Evolutionary conservation across 306 rosid genomes (phyloP).

Genomic region (Cucumis hystrix): DNA sequence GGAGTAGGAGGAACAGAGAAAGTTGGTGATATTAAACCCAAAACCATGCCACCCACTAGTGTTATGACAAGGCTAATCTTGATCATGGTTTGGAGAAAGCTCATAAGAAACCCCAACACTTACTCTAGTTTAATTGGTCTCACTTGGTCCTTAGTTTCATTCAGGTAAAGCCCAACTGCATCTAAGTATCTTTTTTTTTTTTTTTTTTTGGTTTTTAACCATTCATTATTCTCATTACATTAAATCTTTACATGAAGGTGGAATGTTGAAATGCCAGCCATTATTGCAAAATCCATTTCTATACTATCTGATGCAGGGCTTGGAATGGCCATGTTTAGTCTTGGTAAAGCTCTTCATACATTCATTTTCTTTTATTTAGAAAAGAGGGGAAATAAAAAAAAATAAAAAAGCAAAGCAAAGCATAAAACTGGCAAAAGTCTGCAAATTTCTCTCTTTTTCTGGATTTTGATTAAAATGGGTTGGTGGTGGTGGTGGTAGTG

Average conservation of each 20-base stretch:
- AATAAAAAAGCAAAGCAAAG: background rate
- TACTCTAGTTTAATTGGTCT: conserved; percentile 77
- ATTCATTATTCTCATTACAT: background rate
- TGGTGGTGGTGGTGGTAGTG: conserved; percentile 4
- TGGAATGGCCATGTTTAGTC: conserved; percentile 99
- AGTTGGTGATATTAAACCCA: conserved; percentile 21
- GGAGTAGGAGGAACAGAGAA: conserved; percentile 18
- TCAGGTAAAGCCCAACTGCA: conserved; percentile 24
- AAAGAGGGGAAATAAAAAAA: no score
- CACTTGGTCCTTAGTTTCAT: conserved; percentile 76
- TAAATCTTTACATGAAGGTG: conserved; percentile 30
- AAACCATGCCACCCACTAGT: conserved; percentile 70
- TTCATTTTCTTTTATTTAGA: background rate
- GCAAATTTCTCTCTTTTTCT: background rate
- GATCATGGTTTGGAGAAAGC: conserved; percentile 93
- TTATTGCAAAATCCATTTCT: conserved; percentile 72
- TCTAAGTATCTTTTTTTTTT: background rate
- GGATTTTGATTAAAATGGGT: conserved; percentile 17
- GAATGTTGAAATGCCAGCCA: conserved; percentile 72
- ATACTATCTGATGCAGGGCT: conserved; percentile 93
- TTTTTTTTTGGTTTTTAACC: no score
- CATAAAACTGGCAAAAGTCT: background rate
- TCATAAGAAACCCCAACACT: conserved; percentile 84
- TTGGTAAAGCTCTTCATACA: conserved; percentile 37
- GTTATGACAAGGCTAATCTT: conserved; percentile 92